These are phyloP conservation scores for Scytalidium lignicola DNA, from an alignment of 2,329 filamentous ascomycete genomes.

Conservation along the genomic window DNA sequence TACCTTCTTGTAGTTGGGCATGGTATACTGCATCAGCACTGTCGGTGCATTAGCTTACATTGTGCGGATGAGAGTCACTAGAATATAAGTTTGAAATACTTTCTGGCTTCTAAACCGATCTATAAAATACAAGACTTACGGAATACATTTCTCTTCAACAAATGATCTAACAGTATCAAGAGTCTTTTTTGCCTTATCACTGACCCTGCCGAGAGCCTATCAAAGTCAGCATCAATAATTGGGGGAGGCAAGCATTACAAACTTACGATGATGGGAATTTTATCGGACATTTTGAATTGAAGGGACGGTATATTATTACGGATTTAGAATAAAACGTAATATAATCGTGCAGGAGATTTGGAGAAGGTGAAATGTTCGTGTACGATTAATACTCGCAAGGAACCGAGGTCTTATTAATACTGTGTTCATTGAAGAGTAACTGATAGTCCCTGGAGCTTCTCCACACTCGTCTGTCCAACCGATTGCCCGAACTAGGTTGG, in stretches of 20 bases:
- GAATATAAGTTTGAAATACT: no score
- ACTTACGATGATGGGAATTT: slow-evolving; percentile 42
- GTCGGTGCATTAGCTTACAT: not conserved
- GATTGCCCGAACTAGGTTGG: not conserved
- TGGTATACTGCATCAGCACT: slow-evolving; percentile 75
- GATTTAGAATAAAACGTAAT: no score
- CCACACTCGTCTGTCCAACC: not conserved
- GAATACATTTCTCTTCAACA: slow-evolving; percentile 91
- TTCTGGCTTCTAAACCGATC: no score
- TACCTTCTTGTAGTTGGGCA: slow-evolving; percentile 66
- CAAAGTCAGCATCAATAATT: slow-evolving; percentile 12
- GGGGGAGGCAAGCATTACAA: slow-evolving; percentile 4
- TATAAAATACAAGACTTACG: slow-evolving; percentile 41
- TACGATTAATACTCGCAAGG: not conserved
- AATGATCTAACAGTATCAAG: slow-evolving; percentile 90
- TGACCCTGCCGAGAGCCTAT: slow-evolving; percentile 49
- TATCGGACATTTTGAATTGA: slow-evolving; percentile 35
- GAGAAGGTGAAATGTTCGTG: not conserved
- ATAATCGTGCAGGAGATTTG: no score
- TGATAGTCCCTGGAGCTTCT: not conserved
- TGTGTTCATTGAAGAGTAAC: not conserved
- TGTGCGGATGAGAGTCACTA: not conserved
- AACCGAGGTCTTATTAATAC: not conserved
- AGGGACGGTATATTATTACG: no score
- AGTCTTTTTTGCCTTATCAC: slow-evolving; percentile 77